Evolutionary conservation across 1,284 basidiomycete genomes (phyloP), one percentile per base, ranked within the genome.

Genomic region (Trichosporon ovoides): DNA sequence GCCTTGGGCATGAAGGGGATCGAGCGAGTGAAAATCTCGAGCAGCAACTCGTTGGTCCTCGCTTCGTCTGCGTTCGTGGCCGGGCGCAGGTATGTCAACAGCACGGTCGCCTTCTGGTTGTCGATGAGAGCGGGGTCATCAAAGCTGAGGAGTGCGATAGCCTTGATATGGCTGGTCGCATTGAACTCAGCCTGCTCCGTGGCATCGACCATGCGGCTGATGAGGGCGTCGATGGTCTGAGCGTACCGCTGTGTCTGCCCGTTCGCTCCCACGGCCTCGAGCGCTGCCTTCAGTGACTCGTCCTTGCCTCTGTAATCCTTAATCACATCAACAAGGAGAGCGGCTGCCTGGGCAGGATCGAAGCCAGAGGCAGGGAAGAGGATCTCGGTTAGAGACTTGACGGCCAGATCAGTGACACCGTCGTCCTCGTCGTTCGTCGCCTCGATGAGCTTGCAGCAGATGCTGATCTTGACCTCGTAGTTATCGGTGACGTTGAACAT

Each of bases 361-460:
- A 57, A 50, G 20, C 16, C 34, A 5, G 38, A 31, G 3, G 61
- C 36, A 5, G 72, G 66, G 40, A 96, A 95, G 88, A 94, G 92
- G 9, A 98, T 79, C 61, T 97, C 92, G 62, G 91, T 88, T 38
- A 97, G 77, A 0, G 89, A 87, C 70, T 90, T 91, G 63, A 89
- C 80, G 0, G 95, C 91, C 10, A 98, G 81, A 56, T 96, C 91
- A 68, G 89, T 93, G 66, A 98, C 87, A 0, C 85, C 84, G 53
- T 93, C 91, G 70, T 98, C 96, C 71, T 96, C 91, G 68, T 98
- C 96, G 43, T 87, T 75, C 78, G 22, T 91, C 84, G 87, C 80
- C 14, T 72, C 63, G 3, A 94, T 85, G n/a, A 98, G 83, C 55
- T 86, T 85, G 2, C 83, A 85, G 63, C 88, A 87, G 52, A 96